Evolutionary conservation across 1,284 basidiomycete species (phyloP).

Genomic region (Coriolopsis trogii): DNA sequence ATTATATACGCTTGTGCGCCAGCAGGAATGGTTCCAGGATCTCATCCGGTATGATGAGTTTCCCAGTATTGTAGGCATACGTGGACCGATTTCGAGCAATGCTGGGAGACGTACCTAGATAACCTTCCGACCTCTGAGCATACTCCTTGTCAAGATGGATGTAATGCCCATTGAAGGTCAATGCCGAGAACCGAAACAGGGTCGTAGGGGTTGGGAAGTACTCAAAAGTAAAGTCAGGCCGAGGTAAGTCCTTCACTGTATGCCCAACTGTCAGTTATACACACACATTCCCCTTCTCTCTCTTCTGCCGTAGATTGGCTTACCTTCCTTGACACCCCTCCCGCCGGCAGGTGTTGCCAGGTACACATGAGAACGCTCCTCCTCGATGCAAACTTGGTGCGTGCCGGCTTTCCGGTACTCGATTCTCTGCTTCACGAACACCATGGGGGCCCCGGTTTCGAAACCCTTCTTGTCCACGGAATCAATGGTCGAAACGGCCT

Average conservation of each 20-base stretch:
- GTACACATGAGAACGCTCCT: slow-evolving; percentile 80
- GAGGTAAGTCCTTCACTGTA: slow-evolving; percentile 55
- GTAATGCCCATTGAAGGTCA: slow-evolving; percentile 79
- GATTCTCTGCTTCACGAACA: slow-evolving; percentile 78
- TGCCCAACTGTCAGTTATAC: slow-evolving; percentile 10
- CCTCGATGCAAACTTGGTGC: slow-evolving; percentile 52
- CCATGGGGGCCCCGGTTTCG: slow-evolving; percentile 59
- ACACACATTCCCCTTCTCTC: not conserved
- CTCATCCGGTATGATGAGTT: too few species aligned
- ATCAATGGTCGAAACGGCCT: slow-evolving; percentile 52
- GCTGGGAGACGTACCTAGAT: slow-evolving; percentile 56
- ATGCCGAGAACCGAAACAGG: slow-evolving; percentile 82
- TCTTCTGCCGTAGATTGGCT: slow-evolving; percentile 15
- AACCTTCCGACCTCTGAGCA: slow-evolving; percentile 69
- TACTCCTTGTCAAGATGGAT: slow-evolving; percentile 78
- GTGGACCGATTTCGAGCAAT: too few species aligned
- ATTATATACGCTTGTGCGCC: too few species aligned
- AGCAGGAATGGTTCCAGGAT: too few species aligned
- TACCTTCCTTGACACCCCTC: slow-evolving; percentile 47
- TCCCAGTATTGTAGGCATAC: too few species aligned
- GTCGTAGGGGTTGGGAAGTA: slow-evolving; percentile 72
- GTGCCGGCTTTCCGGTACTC: slow-evolving; percentile 47
- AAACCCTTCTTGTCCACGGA: slow-evolving; percentile 71
- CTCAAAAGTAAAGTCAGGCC: slow-evolving; percentile 59
- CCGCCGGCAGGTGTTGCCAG: slow-evolving; percentile 42